These are phyloP conservation scores for Cryptococcus sp. DNA, from an alignment of 1,284 basidiomycete genomes.

Conservation along the genomic window DNA sequence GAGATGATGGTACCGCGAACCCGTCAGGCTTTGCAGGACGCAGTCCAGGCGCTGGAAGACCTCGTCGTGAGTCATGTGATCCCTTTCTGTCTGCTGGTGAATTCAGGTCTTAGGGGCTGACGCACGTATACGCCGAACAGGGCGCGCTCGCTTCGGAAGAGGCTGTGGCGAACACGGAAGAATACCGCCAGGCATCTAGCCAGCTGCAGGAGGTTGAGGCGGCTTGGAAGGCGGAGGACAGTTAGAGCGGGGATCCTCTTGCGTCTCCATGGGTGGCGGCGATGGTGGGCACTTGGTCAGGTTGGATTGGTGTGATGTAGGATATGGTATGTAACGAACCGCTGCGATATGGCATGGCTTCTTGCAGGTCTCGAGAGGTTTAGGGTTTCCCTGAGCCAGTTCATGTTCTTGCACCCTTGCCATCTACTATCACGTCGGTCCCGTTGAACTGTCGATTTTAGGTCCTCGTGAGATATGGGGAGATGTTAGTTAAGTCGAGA, in stretches of 20 bases:
- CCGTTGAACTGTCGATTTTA: too few species aligned
- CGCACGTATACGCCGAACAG: conserved; percentile 1
- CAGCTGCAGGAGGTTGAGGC: conserved; percentile 27
- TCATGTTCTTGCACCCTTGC: too few species aligned
- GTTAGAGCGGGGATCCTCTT: conserved; percentile 2
- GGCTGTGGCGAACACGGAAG: conserved; percentile 18
- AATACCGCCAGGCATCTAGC: conserved; percentile 27
- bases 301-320: too few species aligned
- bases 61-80: conserved; percentile 61
- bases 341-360: too few species aligned
- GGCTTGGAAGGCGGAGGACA: conserved; percentile 20
- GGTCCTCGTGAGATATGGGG: too few species aligned
- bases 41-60: conserved; percentile 62
- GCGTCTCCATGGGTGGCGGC: too few species aligned
- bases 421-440: too few species aligned
- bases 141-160: conserved; percentile 23
- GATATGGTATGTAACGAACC: too few species aligned
- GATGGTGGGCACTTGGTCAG: too few species aligned
- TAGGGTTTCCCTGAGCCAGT: too few species aligned
- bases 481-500: too few species aligned
- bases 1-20: conserved; percentile 75
- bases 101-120: neutral
- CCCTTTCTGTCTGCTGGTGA: neutral
- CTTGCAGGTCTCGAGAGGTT: too few species aligned
- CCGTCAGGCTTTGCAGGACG: conserved; percentile 59